phyloP scores from a whole-genome alignment of 2,329 filamentous ascomycete genomes.

The Phyllosticta ampelicida region DNA sequence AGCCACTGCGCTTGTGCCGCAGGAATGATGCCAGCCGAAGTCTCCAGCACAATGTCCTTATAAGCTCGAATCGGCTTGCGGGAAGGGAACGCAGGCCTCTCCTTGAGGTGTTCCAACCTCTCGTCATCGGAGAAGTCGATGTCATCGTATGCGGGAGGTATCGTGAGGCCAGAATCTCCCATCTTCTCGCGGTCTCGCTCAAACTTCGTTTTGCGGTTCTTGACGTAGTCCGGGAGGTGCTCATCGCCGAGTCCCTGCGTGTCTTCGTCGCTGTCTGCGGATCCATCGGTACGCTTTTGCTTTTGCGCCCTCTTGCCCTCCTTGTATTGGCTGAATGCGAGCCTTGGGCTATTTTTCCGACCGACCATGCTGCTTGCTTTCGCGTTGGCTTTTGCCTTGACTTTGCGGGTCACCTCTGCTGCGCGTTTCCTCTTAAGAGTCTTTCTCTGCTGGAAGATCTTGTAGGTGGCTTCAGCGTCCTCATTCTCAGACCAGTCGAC shows the following conservation, averaged over 20 bases:
- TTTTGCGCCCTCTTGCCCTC: conserved; percentile 11
- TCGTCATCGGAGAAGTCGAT: conserved; percentile 68
- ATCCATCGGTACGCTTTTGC: neutral
- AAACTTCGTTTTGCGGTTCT: conserved; percentile 56
- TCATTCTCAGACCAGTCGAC: conserved; percentile 40
- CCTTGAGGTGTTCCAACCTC: conserved; percentile 47
- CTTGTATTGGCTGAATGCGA: neutral
- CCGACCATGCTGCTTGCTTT: conserved; percentile 31
- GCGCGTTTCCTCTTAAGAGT: conserved; percentile 43
- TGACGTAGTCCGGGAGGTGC: conserved; percentile 61
- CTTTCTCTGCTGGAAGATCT: conserved; percentile 53
- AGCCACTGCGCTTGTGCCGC: conserved; percentile 85
- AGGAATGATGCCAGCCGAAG: conserved; percentile 72
- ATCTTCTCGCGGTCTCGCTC: conserved; percentile 50
- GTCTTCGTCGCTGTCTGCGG: conserved; percentile 29
- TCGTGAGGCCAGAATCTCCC: conserved; percentile 56
- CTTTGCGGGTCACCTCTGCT: conserved; percentile 29
- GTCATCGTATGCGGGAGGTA: conserved; percentile 68
- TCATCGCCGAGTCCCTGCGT: conserved; percentile 41
- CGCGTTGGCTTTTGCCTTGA: conserved; percentile 30
- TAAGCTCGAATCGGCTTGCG: conserved; percentile 59
- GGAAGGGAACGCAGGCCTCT: conserved; percentile 55
- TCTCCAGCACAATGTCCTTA: conserved; percentile 61
- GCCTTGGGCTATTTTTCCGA: conserved; percentile 19
- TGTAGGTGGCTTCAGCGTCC: conserved; percentile 44